Base-by-base conservation (phyloP, 2,329 filamentous ascomycete species). In the Penicillium sp. region DNA sequence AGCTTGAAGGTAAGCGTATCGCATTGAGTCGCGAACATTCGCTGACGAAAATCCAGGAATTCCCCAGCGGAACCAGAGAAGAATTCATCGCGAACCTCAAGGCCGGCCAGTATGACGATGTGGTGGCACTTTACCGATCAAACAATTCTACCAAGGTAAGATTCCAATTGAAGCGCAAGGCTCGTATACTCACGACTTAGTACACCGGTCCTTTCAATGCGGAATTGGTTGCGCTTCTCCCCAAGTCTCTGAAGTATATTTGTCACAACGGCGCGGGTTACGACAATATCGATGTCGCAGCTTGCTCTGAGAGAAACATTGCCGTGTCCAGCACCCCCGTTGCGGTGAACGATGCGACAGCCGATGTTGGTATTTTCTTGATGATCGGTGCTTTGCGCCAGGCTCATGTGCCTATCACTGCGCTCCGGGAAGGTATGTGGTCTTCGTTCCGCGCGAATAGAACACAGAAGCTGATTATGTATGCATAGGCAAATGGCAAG, bases 261-360 rank as follows among this genome's bases (percentile, higher is more conserved):
- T 80, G 78, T 57, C 80, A 83, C 61, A 81, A 82, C 57, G 80
- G 83, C 14, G 83, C 83, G 1, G 83, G 83, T 4, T 86, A 86
- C 68, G 83, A 86, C 65, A 84, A 84, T 61, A 79, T 86, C 45
- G 82, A 86, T 54, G 73, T 85, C 13, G 67, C 74, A 1, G 80
- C 78, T 21, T 85, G 82, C 67, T 80, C 79, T 24, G 67, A 76
- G 58, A 75, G 67, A 68, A 55, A 74, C 43, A 64, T 79, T 48
- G 59, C 66, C 4, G 71, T 79, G 4, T 79, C 77, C 3, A 79
- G 72, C 56, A 79, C 77, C 0, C 77, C 77, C 1, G 72, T 76
- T 24, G 77, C 76, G 1, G 77, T 79, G 10, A 77, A 79, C 55
- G 65, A 78, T 63, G 77, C 77, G 9, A 79, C 77, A 10, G 77